These are phyloP conservation scores for Globisporangium radiosum DNA, from an alignment of 352 stramenopile species.

Conservation along the genomic window DNA sequence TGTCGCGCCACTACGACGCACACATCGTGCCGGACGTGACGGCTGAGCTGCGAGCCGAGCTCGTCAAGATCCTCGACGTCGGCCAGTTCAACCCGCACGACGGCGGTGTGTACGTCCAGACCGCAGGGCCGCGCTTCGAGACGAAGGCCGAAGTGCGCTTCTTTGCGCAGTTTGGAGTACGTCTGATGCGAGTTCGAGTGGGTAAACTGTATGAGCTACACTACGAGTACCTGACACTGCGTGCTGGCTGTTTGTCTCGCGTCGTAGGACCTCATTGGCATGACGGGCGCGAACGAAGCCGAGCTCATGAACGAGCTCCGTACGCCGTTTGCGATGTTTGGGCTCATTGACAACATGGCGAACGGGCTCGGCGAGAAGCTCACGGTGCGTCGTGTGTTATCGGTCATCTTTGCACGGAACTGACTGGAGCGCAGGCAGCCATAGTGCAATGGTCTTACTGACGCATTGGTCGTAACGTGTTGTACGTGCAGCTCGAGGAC, in stretches of 20 bases:
- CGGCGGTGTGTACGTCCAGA: constrained; percentile 85
- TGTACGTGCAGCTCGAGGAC: constrained; percentile 30
- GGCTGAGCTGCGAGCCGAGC: constrained; percentile 30
- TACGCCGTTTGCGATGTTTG: constrained; percentile 82
- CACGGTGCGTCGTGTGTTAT: constrained; percentile 26
- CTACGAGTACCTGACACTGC: neutral
- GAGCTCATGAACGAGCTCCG: constrained; percentile 79
- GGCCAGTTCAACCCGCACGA: constrained; percentile 50
- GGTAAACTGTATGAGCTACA: too few relatives aligned
- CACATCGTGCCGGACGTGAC: constrained; percentile 76
- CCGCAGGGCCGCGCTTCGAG: constrained; percentile 80
- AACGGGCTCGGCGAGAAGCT: constrained; percentile 79
- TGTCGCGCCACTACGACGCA: constrained; percentile 76
- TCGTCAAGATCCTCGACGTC: constrained; percentile 41
- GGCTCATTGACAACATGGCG: constrained; percentile 86
- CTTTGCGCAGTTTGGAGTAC: constrained; percentile 74
- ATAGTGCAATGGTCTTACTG: neutral
- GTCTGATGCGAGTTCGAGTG: neutral
- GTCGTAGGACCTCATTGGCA: constrained; percentile 69
- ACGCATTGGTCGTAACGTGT: constrained; percentile 1
- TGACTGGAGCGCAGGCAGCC: neutral
- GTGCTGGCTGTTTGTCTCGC: neutral
- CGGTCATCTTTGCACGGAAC: too few relatives aligned
- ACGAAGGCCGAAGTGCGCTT: constrained; percentile 89
- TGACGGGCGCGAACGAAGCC: constrained; percentile 86